These are phyloP conservation scores for Rutstroemia sp. DNA, from an alignment of 2,329 filamentous ascomycete genomes.

Conservation along the genomic window DNA sequence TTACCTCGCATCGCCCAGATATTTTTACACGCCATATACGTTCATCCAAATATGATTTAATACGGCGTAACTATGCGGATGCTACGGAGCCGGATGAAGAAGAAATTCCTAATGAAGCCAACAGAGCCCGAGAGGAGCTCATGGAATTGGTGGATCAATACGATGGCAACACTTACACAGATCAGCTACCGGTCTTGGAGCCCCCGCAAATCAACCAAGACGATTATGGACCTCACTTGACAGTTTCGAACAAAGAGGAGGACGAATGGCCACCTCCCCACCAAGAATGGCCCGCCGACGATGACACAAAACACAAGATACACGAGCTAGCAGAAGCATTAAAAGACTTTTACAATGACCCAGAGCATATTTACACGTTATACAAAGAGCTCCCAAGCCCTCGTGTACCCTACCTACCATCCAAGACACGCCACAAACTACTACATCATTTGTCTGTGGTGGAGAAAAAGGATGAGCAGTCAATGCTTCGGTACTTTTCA, in stretches of 20 bases:
- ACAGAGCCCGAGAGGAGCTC: conserved; percentile 38
- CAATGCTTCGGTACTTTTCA: conserved; percentile 77
- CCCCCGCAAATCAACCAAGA: conserved; percentile 47
- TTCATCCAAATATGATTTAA: conserved; percentile 5
- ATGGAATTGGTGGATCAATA: conserved; percentile 46
- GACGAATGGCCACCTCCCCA: conserved; percentile 34
- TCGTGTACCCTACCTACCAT: conserved; percentile 26
- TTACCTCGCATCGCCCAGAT: conserved; percentile 16
- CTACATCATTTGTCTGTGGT: conserved; percentile 27
- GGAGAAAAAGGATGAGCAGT: conserved; percentile 31
- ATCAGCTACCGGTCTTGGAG: conserved; percentile 43
- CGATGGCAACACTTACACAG: conserved; percentile 41
- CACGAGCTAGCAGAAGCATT: conserved; percentile 20
- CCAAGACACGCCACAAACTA: conserved; percentile 24
- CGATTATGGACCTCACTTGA: conserved; percentile 40
- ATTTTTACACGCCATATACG: conserved; percentile 7
- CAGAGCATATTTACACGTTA: conserved; percentile 27
- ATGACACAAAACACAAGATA: conserved; percentile 22
- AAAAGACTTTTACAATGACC: conserved; percentile 15
- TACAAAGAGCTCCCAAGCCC: conserved; percentile 31
- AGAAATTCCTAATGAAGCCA: conserved; percentile 5
- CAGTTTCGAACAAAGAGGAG: conserved; percentile 42
- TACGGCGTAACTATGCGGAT: conserved; percentile 14
- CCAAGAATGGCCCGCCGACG: conserved; percentile 25
- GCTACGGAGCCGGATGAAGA: conserved; percentile 1